Evolutionary conservation across 1,139 yeast species (phyloP).

Genomic region (Entelexis sorbosivorans): DNA sequence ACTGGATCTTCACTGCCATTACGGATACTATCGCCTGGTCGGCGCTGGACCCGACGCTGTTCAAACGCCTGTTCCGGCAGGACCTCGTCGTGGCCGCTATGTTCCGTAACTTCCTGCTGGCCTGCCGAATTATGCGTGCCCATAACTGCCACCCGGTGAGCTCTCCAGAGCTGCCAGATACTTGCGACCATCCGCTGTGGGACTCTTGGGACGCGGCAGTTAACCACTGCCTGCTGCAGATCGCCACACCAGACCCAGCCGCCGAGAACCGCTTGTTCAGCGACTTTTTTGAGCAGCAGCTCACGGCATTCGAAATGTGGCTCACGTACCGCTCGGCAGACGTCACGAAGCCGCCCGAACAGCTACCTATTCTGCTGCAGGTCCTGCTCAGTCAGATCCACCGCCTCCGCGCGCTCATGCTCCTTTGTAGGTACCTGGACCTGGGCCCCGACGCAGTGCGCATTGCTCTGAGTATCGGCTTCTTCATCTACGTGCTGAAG

Average conservation of each 20-base stretch:
- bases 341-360: slow-evolving; percentile 77
- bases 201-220: slow-evolving; percentile 97
- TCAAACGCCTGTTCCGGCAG: slow-evolving; percentile 83
- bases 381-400: slow-evolving; percentile 90
- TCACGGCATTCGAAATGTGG: slow-evolving; percentile 96
- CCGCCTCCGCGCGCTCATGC: slow-evolving; percentile 73
- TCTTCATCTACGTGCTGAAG: slow-evolving; percentile 87
- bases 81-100: slow-evolving; percentile 95
- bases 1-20: slow-evolving; percentile 96
- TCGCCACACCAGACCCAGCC: slow-evolving; percentile 32
- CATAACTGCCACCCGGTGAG: slow-evolving; percentile 91
- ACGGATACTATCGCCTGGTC: slow-evolving; percentile 99
- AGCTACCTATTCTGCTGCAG: slow-evolving; percentile 84
- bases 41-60: slow-evolving; percentile 71
- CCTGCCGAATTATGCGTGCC: slow-evolving; percentile 88
- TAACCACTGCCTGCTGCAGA: slow-evolving; percentile 70
- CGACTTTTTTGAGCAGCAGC: slow-evolving; percentile 87
- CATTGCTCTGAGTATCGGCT: slow-evolving; percentile 83
- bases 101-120: slow-evolving; percentile 80
- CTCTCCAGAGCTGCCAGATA: slow-evolving; percentile 83
- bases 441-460: slow-evolving; percentile 98
- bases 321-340: slow-evolving; percentile 71
- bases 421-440: slow-evolving; percentile 77
- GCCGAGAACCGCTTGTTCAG: slow-evolving; percentile 64
- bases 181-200: slow-evolving; percentile 87